phyloP scores from a whole-genome alignment of 108 stramenopile species.

The Cyclotella distinguenda region DNA sequence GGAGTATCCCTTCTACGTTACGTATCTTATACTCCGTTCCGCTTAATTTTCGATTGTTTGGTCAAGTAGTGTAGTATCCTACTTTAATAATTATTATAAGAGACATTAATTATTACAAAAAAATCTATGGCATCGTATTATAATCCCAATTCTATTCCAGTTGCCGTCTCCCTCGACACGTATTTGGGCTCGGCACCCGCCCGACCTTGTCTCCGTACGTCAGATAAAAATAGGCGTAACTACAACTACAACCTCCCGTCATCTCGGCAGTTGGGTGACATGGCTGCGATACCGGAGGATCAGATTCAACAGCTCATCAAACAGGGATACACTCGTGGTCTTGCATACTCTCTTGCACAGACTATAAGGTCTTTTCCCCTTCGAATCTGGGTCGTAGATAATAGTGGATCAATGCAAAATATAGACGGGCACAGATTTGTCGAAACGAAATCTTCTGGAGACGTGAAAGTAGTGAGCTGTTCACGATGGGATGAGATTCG shows the following conservation, averaged over 20 bases:
- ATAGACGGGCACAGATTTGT: constrained; percentile 82
- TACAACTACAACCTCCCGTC: constrained; percentile 40
- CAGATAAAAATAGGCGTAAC: constrained; percentile 2
- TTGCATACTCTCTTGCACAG: constrained; percentile 58
- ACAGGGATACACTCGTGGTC: constrained; percentile 76
- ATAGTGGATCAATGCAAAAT: constrained; percentile 69
- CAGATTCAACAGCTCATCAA: constrained; percentile 36
- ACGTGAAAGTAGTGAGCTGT: constrained; percentile 51
- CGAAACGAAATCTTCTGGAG: constrained; percentile 27
- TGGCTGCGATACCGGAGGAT: constrained; percentile 17
- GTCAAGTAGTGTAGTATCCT: too few species aligned
- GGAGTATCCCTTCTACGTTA: too few species aligned
- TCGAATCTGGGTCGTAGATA: constrained; percentile 77
- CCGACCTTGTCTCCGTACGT: background rate
- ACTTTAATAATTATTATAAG: too few species aligned
- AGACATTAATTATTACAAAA: too few species aligned
- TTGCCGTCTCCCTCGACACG: too few species aligned
- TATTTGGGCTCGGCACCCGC: too few species aligned
- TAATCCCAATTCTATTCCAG: too few species aligned
- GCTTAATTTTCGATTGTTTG: too few species aligned
- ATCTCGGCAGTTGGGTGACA: constrained; percentile 12
- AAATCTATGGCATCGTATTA: too few species aligned
- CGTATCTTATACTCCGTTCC: too few species aligned
- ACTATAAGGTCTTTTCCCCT: constrained; percentile 51
- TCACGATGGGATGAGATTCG: constrained; percentile 76